Conservation (phyloP, 2,329 filamentous ascomycete species). For the Colletotrichum kahawae region DNA sequence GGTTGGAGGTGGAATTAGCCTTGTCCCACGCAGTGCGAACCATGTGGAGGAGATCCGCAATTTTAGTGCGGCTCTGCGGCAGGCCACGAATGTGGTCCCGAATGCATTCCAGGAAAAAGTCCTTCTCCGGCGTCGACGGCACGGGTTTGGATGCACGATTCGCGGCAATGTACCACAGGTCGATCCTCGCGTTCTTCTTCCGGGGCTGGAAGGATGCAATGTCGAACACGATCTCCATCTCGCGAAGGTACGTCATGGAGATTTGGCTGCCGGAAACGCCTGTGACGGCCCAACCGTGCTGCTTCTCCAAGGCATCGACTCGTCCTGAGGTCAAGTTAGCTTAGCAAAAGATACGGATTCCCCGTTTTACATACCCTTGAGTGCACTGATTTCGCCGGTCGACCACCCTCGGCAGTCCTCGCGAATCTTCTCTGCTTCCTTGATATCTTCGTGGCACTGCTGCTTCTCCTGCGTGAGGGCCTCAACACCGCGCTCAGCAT, state of each 20-base stretch:
- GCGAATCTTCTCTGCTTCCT: slow-evolving; percentile 79
- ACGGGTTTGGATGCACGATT: slow-evolving; percentile 56
- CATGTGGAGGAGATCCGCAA: slow-evolving; percentile 61
- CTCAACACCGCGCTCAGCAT: slow-evolving; percentile 69
- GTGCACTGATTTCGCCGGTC: slow-evolving; percentile 74
- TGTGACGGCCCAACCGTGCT: slow-evolving; percentile 75
- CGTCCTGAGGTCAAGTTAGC: slow-evolving; percentile 59
- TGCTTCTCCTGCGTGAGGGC: slow-evolving; percentile 70
- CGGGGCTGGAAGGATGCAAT: slow-evolving; percentile 61
- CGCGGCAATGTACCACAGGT: slow-evolving; percentile 72
- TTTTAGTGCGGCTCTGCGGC: slow-evolving; percentile 59
- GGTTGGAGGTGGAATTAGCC: slow-evolving; percentile 62
- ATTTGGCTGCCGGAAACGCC: slow-evolving; percentile 65
- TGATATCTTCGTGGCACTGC: slow-evolving; percentile 74
- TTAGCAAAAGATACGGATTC: not conserved
- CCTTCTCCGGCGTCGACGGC: slow-evolving; percentile 67
- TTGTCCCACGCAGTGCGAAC: slow-evolving; percentile 71
- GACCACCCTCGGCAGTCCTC: slow-evolving; percentile 93
- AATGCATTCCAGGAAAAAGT: slow-evolving; percentile 78
- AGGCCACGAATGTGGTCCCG: slow-evolving; percentile 70
- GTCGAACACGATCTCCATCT: slow-evolving; percentile 77
- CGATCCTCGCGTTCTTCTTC: slow-evolving; percentile 60
- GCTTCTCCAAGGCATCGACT: slow-evolving; percentile 68
- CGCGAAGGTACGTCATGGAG: slow-evolving; percentile 76
- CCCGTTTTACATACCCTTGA: slow-evolving; percentile 67